These are phyloP conservation scores for Sugiyamaella grinbergsii DNA, from an alignment of 1,139 yeast genomes.

Conservation along the genomic window DNA sequence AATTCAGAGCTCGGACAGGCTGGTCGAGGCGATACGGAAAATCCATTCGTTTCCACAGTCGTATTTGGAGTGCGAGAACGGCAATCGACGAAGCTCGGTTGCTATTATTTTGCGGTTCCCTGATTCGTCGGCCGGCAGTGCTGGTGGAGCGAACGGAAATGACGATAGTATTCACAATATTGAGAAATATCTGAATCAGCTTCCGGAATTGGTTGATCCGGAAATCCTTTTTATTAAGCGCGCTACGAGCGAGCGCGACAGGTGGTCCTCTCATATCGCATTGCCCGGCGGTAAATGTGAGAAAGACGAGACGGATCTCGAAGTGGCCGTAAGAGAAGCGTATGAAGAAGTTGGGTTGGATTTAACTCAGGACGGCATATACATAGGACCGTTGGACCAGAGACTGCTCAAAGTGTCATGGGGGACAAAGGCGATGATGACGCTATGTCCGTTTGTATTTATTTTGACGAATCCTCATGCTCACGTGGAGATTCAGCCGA, in stretches of 20 bases:
- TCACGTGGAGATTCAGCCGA: conserved; percentile 36
- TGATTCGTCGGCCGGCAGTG: no score
- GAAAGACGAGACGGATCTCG: conserved; percentile 40
- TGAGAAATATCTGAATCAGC: conserved; percentile 5
- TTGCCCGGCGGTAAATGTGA: conserved; percentile 48
- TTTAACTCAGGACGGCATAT: conserved; percentile 32
- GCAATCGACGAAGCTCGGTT: conserved; percentile 32
- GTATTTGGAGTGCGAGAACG: conserved; percentile 25
- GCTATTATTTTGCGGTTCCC: conserved; percentile 34
- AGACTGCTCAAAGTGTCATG: conserved; percentile 42
- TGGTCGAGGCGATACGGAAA: conserved; percentile 26
- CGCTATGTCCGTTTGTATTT: conserved; percentile 45
- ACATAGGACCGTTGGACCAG: conserved; percentile 44
- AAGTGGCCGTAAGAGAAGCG: conserved; percentile 45
- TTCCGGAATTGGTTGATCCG: conserved; percentile 17
- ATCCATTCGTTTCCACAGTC: conserved; percentile 26
- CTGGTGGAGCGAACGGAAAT: no score
- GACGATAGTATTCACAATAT: conserved; percentile 14
- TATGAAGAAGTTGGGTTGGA: conserved; percentile 47
- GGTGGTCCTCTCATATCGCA: conserved; percentile 50
- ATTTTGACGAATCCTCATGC: conserved; percentile 34
- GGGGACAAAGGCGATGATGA: conserved; percentile 42
- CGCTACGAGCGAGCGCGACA: conserved; percentile 41
- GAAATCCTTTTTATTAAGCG: conserved; percentile 46
- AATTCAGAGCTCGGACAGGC: background rate